Evolutionary conservation across 352 stramenopile genomes (phyloP).

Genomic region (Aphanomyces stellatus): DNA sequence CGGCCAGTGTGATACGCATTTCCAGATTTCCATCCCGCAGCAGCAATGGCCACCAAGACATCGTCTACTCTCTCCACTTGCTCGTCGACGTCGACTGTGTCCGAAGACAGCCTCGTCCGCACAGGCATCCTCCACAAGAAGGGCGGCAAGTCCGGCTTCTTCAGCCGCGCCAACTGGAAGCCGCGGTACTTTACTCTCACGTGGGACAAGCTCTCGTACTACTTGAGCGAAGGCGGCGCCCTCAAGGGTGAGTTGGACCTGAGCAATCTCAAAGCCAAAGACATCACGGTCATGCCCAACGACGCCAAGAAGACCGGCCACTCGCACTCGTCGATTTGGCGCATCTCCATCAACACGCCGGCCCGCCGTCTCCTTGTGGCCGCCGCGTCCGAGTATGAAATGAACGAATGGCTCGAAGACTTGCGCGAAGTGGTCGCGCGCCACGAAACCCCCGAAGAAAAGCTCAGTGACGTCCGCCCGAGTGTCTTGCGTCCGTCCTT

Average conservation of each 20-base stretch:
- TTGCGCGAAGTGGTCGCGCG: constrained; percentile 11
- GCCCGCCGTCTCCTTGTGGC: constrained; percentile 54
- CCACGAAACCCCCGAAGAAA: not conserved
- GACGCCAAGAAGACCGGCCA: constrained; percentile 68
- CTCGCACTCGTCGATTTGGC: constrained; percentile 70
- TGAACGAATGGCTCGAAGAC: constrained; percentile 74
- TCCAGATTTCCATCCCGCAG: not conserved
- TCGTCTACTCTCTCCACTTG: not conserved
- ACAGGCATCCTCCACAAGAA: constrained; percentile 81
- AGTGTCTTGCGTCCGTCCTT: not conserved
- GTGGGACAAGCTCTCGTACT: constrained; percentile 49
- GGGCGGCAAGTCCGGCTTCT: constrained; percentile 39
- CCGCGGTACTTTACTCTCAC: constrained; percentile 74
- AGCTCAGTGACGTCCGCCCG: not conserved
- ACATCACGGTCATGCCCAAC: constrained; percentile 73
- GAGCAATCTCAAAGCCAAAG: constrained; percentile 38
- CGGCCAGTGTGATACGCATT: too few species aligned
- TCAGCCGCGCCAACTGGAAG: constrained; percentile 73
- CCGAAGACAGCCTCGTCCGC: constrained; percentile 21
- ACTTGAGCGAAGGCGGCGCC: constrained; percentile 66
- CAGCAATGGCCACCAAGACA: not conserved
- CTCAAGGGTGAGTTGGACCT: constrained; percentile 68
- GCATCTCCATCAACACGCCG: constrained; percentile 57
- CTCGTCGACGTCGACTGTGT: not conserved
- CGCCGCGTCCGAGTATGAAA: constrained; percentile 70